Base-by-base conservation (phyloP, 1,139 yeast genomes). In the Spathaspora sp. region DNA sequence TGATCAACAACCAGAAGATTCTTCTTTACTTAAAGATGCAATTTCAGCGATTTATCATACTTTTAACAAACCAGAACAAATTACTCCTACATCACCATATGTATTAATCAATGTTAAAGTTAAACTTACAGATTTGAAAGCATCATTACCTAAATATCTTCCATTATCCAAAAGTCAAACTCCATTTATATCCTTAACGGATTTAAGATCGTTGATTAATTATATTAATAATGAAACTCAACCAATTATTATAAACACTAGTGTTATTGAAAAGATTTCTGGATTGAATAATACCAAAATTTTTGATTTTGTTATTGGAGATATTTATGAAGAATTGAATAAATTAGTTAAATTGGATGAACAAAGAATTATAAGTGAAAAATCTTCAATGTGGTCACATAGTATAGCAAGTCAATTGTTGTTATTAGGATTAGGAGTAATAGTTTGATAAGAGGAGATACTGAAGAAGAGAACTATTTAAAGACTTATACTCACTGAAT, bases 91-190 rank as follows among this genome's bases (percentile, higher is more conserved):
- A 3, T 56, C 57, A n/a, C 39, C 53, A 18, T 86, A 86, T 58
- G 81, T 84, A 18, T 78, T 86, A 43, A 75, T 85, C 42, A 86
- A 85, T 57, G 76, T 83, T 52, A 84, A 80, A 53, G 72, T 86
- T 23, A 82, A 79, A 50, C 82, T 86, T 56, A 71, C 70, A 46
- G 85, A 85, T 53, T 65, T 86, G 49, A 80, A 76, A 52, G 89
- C 89, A 1, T 67, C 72, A 9, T 60, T 78, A 41, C 89, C 91
- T 1, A 56, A 66, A 16, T 63, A 65, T 13, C 60, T 81, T 26
- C 91, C 93, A 2, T 56, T 57, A 45, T 72, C 84, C 15, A 68
- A 82, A 1, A 59, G 77, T 1, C 75, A 76, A 0, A 72, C 77
- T 26, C 82, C 84, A 15, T 82, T 82, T 47, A 65, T 85, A 2